Evolutionary conservation across 2,329 filamentous ascomycete species (phyloP), one percentile per base, ranked within the genome.

Genomic region (Fusarium foetens): DNA sequence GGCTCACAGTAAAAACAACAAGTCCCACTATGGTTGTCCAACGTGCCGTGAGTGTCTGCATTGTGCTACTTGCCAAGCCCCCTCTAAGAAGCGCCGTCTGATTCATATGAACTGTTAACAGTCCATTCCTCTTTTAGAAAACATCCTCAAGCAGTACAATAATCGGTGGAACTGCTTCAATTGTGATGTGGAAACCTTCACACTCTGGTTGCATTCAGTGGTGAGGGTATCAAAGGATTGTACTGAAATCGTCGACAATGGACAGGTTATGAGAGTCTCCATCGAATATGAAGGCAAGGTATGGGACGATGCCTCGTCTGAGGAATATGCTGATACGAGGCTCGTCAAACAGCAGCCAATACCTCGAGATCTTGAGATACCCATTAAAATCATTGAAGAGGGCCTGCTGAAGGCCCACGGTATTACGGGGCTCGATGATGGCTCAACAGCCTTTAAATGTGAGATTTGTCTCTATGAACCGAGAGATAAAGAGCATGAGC

Each of bases 21-120:
- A 2, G 12, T 1, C 13, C 0, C 49, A 25, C 3, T 11, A 38
- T 27, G 6, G 0, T 6, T 52, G 49, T 6, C 23, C 49, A 6
- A n/a, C 23, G 19, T 52, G 49, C 23, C 31, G 23, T 36, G 2
- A 1, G 7, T n/a, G 33, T 27, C 13, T 52, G 6, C 9, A 36
- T 27, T 38, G 49, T n/a, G 9, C 2, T 16, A 6, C 3, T 21
- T 52, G 49, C 49, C 9, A 2, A 6, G 5, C 5, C 2, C 49
- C 33, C 2, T 21, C 23, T 1, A 25, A 35, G 7, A 38, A 16
- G 13, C 33, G 33, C 23, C 6, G 0, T 12, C 9, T 52, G 5
- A 6, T 52, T 14, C 23, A 21, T 1, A 35, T 16, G 31, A 19
- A 25, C 7, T 12, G 1, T 12, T 12, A 16, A 3, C 25, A 27